Evolutionary conservation across 2,329 filamentous ascomycete genomes (phyloP), one percentile per base, ranked within the genome.

Genomic region (Rhynchosporium secalis): DNA sequence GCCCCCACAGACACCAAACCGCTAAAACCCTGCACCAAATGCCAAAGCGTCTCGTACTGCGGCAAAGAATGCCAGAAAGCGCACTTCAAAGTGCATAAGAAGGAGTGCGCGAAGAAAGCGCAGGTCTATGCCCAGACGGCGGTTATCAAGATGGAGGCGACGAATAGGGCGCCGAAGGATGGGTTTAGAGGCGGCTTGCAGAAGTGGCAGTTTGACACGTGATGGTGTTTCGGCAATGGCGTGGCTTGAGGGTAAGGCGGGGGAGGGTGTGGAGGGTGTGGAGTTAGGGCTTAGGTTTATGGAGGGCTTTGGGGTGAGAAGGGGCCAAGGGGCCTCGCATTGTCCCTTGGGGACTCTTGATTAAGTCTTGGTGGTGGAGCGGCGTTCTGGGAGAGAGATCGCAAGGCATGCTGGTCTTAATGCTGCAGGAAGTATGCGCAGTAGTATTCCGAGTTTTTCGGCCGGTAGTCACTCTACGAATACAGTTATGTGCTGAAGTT

Each of bases 51-150:
- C 1, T 56, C 61, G 47, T 73, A 74, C 51, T 74, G 70, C 64
- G 68, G 67, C 1, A 65, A 59, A 12, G 66, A 67, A 26, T 73
- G 71, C 56, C 70, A 73, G 54, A 65, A 64, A 46, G 55, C 40
- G 4, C 52, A 72, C 41, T 72, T 66, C 63, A 69, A 70, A 60
- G 43, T n/a, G 15, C 71, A 72, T 59, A 72, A 72, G 58, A 62
- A 62, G 33, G 28, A 62, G 15, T 72, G 71, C 52, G 59, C 70
- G 2, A 29, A 41, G 31, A 40, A 43, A 29, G 66, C 66, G 1
- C 66, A 68, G 38, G 49, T 54, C 9, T 68, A 66, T 62, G 66
- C 66, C 3, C 33, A 56, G 55, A 62, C 52, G 20, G 65, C 66
- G 26, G 52, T 67, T 59, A 58, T 68, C 28, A 67, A 66, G 56